Conservation (phyloP, 169 alveolate species). For the Eimeria sp. region DNA sequence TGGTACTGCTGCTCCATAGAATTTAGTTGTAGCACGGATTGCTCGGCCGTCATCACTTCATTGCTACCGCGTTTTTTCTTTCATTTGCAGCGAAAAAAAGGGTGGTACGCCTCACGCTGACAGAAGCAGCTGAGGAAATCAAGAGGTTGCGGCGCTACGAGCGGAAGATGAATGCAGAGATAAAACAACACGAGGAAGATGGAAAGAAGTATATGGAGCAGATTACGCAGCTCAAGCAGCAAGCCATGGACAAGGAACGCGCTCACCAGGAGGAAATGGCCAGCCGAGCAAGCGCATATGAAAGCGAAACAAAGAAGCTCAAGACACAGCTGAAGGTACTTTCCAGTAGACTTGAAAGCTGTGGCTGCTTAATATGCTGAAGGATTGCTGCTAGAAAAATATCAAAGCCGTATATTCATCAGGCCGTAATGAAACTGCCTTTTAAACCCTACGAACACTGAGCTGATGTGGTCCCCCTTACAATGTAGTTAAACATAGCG, state of each 20-base stretch:
- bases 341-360: background rate
- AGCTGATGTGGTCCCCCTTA: background rate
- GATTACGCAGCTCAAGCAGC: constrained; percentile 1
- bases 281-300: constrained; percentile 11
- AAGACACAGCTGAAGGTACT: constrained; percentile 32
- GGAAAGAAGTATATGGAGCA: background rate
- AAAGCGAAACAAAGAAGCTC: constrained; percentile 6
- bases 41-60: background rate
- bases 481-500: background rate
- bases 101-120: constrained; percentile 63
- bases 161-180: background rate
- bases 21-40: background rate
- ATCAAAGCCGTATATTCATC: too few relatives aligned
- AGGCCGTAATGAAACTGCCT: too few relatives aligned
- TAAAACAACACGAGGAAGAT: constrained; percentile 26
- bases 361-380: background rate
- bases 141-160: constrained; percentile 75
- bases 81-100: constrained; percentile 35
- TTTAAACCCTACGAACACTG: background rate
- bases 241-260: constrained; percentile 25
- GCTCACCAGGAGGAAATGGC: constrained; percentile 51
- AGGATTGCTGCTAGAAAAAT: background rate
- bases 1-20: background rate
- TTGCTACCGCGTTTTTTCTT: background rate
- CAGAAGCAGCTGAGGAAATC: constrained; percentile 81